A percentile compares a stretch with the other conserved stretches of the same genome.
Conservation (phyloP, 148 eudicot species). For the Nepenthes mirabilis region DNA sequence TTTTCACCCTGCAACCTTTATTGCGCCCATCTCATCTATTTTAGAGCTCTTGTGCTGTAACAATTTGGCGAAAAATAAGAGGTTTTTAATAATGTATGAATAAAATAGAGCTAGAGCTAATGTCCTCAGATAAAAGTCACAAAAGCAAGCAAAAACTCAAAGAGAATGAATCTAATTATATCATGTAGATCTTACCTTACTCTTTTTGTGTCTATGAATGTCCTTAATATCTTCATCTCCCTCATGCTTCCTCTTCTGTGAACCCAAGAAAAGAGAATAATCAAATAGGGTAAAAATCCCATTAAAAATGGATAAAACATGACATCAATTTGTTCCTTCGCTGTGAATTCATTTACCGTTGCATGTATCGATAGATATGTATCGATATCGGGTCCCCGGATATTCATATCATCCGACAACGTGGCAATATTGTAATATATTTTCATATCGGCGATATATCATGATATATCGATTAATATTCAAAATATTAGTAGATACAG, state of each 20-base stretch:
- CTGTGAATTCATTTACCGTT: too few species aligned
- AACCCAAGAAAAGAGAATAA: conserved; percentile 2
- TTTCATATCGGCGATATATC: too few species aligned
- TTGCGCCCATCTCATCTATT: conserved; percentile 78
- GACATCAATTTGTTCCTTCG: too few species aligned
- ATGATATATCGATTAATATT: too few species aligned
- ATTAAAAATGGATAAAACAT: too few species aligned
- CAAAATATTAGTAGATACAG: too few species aligned
- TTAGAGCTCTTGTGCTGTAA: conserved; percentile 88
- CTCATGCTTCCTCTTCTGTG: conserved; percentile 94
- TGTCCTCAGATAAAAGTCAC: background rate
- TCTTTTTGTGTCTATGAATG: conserved; percentile 75
- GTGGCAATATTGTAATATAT: too few species aligned
- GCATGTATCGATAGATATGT: too few species aligned
- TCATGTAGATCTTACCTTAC: conserved; percentile 47
- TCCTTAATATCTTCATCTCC: conserved; percentile 71
- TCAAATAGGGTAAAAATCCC: too few species aligned
- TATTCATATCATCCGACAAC: too few species aligned
- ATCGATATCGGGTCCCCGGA: too few species aligned
- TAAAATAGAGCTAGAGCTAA: background rate
- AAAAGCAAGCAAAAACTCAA: background rate
- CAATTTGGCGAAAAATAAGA: conserved; percentile 12
- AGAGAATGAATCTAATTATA: background rate
- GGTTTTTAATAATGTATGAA: background rate
- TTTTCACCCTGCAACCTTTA: conserved; percentile 69